Evolutionary conservation across 768 basidiomycete species (phyloP).

Genomic region (Tephrocybe rancida): DNA sequence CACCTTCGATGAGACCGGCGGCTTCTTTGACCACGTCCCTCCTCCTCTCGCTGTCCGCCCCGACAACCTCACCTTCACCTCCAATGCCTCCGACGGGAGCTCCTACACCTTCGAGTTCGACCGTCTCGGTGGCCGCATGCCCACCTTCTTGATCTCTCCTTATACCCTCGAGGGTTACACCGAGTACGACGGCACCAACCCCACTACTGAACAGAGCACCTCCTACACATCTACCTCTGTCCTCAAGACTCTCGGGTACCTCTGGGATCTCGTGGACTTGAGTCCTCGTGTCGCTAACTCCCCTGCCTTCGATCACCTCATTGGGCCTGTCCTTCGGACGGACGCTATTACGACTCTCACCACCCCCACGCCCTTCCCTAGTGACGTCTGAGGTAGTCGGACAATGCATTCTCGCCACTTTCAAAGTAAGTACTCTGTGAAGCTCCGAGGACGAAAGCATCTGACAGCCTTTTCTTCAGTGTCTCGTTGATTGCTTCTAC

Average conservation of each 20-base stretch:
- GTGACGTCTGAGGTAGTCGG: neutral
- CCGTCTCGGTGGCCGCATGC: conserved; percentile 31
- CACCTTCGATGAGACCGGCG: conserved; percentile 34
- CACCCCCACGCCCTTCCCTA: neutral
- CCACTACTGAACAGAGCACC: neutral
- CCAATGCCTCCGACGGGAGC: conserved; percentile 22
- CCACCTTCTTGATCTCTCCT: conserved; percentile 26
- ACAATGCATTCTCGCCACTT: no score
- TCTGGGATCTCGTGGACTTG: conserved; percentile 14
- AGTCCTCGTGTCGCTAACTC: conserved; percentile 14
- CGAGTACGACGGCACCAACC: conserved; percentile 27
- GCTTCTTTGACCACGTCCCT: conserved; percentile 34
- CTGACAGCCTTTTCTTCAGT: no score
- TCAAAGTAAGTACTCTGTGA: no score
- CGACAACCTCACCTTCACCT: conserved; percentile 29
- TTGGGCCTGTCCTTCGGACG: conserved; percentile 5
- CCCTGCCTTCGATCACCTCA: conserved; percentile 19
- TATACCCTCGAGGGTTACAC: conserved; percentile 22
- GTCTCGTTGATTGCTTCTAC: no score
- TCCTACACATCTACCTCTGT: conserved; percentile 17
- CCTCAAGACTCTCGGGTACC: conserved; percentile 5
- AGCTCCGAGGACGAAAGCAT: no score
- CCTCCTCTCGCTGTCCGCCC: conserved; percentile 27
- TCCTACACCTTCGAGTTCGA: conserved; percentile 27
- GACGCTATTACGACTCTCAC: conserved; percentile 7